Evolutionary conservation across 140 eudicot genomes (phyloP), one percentile per base, ranked within the genome.

Genomic region (Flaveria floridana): DNA sequence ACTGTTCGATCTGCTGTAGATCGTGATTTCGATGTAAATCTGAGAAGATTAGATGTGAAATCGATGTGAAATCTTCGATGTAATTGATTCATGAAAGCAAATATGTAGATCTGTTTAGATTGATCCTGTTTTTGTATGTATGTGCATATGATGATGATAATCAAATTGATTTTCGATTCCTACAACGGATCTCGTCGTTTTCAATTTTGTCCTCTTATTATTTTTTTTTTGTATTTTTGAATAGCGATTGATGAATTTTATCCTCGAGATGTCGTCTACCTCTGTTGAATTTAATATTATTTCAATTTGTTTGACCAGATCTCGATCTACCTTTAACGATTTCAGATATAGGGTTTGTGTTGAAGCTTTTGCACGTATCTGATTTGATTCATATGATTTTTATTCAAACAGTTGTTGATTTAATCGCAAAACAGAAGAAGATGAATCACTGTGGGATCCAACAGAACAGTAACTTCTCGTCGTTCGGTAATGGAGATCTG

Each of bases 381-480:
- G 74, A 65, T 56, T 71, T 46, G 8, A 84, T 73, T 77, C 50
- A 63, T 26, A 51, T 6, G 28, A 26, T 67, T 14, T 64, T 6
- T 57, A 50, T 73, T 26, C 68, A 28, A 52, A 73, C 77, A 82
- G 86, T 77, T 26, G 52, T 71, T 69, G 50, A 5, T 71, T 71
- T 15, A 25, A 46, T 57, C 39, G 18, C 20, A 16, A 23, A 18
- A 26, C 77, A 47, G 26, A 70, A 30, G 7, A 83, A 83, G 30
- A 89, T 91, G 96, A 89, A 84, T 76, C 89, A 82, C 86, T 87
- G 91, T 77, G 88, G 87, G 20, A 81, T 89, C 58, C 93, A 88
- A 76, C 89, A 89, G 79, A 85, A 71, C 81, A 59, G 80, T 39
- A 73, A 74, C 83, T 82, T 73, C 67, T 82, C 91, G 10, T 77